phyloP scores from a whole-genome alignment of 2,329 filamentous ascomycete genomes.

The Verticillium nubilum region DNA sequence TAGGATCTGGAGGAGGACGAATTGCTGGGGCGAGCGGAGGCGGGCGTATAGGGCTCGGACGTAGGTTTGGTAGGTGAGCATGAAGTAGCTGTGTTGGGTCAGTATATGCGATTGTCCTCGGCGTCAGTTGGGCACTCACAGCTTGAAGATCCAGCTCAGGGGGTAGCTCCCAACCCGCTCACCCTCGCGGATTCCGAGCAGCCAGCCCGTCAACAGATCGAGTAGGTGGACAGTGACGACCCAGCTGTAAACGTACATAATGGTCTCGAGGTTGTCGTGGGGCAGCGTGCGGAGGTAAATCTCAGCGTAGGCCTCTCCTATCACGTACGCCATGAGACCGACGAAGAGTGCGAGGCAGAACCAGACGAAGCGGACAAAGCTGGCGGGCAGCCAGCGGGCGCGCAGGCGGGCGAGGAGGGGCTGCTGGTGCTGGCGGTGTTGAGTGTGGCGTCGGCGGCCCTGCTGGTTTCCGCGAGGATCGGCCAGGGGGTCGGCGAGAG shows the following conservation, averaged over 20 bases:
- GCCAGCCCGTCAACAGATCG: slow-evolving; percentile 61
- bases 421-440: slow-evolving; percentile 9
- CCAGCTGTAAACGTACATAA: slow-evolving; percentile 67
- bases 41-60: slow-evolving; percentile 64
- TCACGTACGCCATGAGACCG: slow-evolving; percentile 59
- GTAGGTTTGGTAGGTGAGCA: slow-evolving; percentile 66
- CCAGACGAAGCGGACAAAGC: slow-evolving; percentile 65
- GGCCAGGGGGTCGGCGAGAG: slow-evolving; percentile 26
- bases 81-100: slow-evolving; percentile 48
- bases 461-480: slow-evolving; percentile 26
- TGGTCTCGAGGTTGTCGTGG: slow-evolving; percentile 60
- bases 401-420: slow-evolving; percentile 27
- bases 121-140: slow-evolving; percentile 42
- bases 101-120: neutral
- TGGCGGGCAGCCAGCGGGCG: slow-evolving; percentile 56
- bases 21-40: slow-evolving; percentile 59
- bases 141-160: slow-evolving; percentile 66
- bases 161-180: slow-evolving; percentile 65
- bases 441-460: slow-evolving; percentile 14
- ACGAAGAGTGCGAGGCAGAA: slow-evolving; percentile 60
- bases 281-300: slow-evolving; percentile 62
- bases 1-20: slow-evolving; percentile 59
- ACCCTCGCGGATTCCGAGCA: slow-evolving; percentile 59
- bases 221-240: slow-evolving; percentile 60
- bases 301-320: slow-evolving; percentile 65